These are phyloP conservation scores for Pseudocercospora fijiensis DNA, from an alignment of 2,329 filamentous ascomycete species.

Conservation along the genomic window DNA sequence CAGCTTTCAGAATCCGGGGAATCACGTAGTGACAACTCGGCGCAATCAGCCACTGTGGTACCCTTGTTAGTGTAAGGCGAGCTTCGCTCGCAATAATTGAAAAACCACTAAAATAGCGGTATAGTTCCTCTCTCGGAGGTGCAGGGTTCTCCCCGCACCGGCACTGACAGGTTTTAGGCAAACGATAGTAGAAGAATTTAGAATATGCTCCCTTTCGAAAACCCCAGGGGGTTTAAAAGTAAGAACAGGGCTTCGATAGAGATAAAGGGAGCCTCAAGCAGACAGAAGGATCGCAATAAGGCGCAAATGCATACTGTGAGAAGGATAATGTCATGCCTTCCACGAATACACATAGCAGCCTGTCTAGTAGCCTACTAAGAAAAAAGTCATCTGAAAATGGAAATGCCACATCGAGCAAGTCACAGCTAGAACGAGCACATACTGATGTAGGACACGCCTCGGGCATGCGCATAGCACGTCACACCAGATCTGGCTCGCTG, in stretches of 20 bases:
- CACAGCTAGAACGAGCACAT: not conserved
- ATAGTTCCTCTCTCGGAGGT: too few relatives aligned
- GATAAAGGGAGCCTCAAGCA: not conserved
- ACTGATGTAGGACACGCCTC: not conserved
- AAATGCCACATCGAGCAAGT: slow-evolving; percentile 1
- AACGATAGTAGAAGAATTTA: too few relatives aligned
- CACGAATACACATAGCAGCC: not conserved
- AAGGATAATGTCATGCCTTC: not conserved
- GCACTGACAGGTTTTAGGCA: too few relatives aligned
- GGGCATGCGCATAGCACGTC: slow-evolving; percentile 1
- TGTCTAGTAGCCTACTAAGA: not conserved
- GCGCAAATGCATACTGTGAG: not conserved
- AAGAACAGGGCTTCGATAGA: not conserved
- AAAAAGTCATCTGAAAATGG: not conserved
- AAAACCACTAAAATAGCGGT: too few relatives aligned
- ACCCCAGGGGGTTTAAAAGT: too few relatives aligned
- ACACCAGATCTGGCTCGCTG: not conserved
- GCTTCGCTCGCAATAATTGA: too few relatives aligned
- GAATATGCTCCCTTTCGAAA: too few relatives aligned
- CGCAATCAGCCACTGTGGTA: too few relatives aligned
- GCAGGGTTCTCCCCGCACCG: too few relatives aligned
- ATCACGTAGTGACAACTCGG: too few relatives aligned
- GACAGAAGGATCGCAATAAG: not conserved
- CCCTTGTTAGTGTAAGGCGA: too few relatives aligned
- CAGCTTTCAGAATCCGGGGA: too few relatives aligned